phyloP scores from a whole-genome alignment of 129 eudicot species.

The Lactuca saligna region DNA sequence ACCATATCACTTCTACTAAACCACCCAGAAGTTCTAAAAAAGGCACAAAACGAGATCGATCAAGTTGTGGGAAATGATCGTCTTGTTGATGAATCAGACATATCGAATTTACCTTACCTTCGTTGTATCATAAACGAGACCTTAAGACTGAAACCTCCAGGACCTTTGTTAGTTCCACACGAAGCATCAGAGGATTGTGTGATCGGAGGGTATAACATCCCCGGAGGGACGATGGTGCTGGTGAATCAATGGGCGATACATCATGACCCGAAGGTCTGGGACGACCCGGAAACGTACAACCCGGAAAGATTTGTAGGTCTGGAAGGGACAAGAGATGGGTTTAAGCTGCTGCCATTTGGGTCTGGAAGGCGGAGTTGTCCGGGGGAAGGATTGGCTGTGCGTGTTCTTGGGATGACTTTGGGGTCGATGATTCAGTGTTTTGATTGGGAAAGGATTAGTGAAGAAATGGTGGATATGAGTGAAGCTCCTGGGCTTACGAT shows the following conservation, averaged over 20 bases:
- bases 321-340: constrained; percentile 31
- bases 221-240: constrained; percentile 35
- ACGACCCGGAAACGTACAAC: constrained; percentile 26
- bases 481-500: constrained; percentile 33
- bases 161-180: constrained; percentile 35
- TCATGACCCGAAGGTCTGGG: constrained; percentile 43
- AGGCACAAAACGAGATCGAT: constrained; percentile 35
- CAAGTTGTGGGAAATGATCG: constrained; percentile 15
- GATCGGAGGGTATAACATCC: constrained; percentile 25
- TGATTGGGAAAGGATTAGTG: constrained; percentile 42
- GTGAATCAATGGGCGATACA: constrained; percentile 45
- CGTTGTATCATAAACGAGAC: constrained; percentile 40
- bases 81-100: constrained; percentile 31
- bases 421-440: constrained; percentile 54
- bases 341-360: constrained; percentile 49
- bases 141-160: constrained; percentile 31
- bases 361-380: constrained; percentile 51
- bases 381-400: constrained; percentile 34
- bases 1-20: constrained; percentile 36
- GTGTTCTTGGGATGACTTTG: constrained; percentile 31
- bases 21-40: constrained; percentile 34
- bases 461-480: constrained; percentile 38
- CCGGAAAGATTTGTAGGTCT: constrained; percentile 43
- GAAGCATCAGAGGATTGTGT: constrained; percentile 32
- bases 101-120: constrained; percentile 33